Evolutionary conservation across 2,329 filamentous ascomycete genomes (phyloP), one percentile per base, ranked within the genome.

Genomic region (Penicillium fuscoglaucum): DNA sequence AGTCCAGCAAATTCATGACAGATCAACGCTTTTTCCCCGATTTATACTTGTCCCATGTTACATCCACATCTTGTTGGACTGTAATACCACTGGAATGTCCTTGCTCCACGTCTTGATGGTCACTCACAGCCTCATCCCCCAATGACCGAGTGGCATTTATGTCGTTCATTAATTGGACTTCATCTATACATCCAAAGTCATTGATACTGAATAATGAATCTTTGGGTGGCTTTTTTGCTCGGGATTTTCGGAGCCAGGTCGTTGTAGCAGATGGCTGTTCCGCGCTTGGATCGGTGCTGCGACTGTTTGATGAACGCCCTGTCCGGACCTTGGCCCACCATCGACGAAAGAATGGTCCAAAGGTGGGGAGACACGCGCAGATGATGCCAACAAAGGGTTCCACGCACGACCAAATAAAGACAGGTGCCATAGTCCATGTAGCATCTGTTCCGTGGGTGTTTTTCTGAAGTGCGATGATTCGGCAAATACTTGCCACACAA

Each of bases 311-410:
- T 13, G 47, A 50, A 24, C 31, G 31, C 33, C 8, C 29, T 26
- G 33, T 50, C 47, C 33, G 33, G 17, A n/a, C 33, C 12, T 26
- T 50, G 2, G 33, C 7, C 33, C 47, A 50, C 47, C 47, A 50
- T 17, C 47, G 47, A 28, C 47, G 47, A 26, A 49, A 49, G 47
- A 49, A 49, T 8, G 47, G 47, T 15, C 47, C 47, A 13, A 49
- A 49, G 0, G 47, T 49, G 13, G 47, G 47, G 15, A 49, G 47
- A 15, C 47, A 49, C 1, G 47, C 47, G 19, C 47, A 49, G 21
- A 49, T 39, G 10, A 49, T 49, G 2, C 47, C 47, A 24, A 49
- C 47, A n/a, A 49, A 49, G 12, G 47, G 47, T 21, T 49, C 47
- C 21, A 49, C 47, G 9, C 21, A 49, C 6, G 47, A 49, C 47